A percentile compares a stretch with the other conserved stretches of the same genome.
Evolutionary conservation across 352 stramenopile species (phyloP).

Genomic region (Globisporangium echinulatum): DNA sequence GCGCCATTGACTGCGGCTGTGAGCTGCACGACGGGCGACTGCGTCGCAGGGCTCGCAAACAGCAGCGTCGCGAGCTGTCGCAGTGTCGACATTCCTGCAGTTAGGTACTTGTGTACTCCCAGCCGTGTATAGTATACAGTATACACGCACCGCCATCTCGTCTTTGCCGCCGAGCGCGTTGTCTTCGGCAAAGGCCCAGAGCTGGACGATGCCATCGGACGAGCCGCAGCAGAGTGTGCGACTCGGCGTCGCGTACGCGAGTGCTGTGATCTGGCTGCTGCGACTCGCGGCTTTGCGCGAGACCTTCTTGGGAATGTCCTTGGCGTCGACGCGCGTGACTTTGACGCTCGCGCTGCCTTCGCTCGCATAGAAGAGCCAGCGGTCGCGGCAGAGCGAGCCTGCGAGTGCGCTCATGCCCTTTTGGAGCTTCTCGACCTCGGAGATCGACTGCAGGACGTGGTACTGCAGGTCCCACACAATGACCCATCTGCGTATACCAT

Average conservation of each 20-base stretch:
- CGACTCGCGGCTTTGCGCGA: conserved; percentile 58
- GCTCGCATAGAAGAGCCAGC: conserved; percentile 64
- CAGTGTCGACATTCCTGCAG: neutral
- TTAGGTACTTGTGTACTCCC: no score
- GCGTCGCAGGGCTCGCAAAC: conserved; percentile 24
- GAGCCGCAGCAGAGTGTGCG: conserved; percentile 54
- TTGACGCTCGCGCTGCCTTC: conserved; percentile 77
- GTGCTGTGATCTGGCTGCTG: conserved; percentile 36
- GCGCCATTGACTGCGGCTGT: conserved; percentile 19
- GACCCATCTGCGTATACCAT: conserved; percentile 16
- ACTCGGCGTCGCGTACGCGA: conserved; percentile 48
- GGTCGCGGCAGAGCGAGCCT: conserved; percentile 45
- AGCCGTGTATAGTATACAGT: no score
- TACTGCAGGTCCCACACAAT: conserved; percentile 66
- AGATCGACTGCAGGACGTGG: conserved; percentile 47
- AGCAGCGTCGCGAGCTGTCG: conserved; percentile 19
- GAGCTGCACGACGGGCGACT: conserved; percentile 40
- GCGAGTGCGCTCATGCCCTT: conserved; percentile 51
- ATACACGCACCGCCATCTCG: conserved; percentile 17
- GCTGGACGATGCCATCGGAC: conserved; percentile 56
- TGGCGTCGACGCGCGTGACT: conserved; percentile 35
- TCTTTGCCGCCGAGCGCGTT: conserved; percentile 28
- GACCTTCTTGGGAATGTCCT: conserved; percentile 60
- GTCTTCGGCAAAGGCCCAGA: conserved; percentile 50
- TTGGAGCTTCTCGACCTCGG: conserved; percentile 56